Conservation (phyloP, 441 rosid species). For the Aleurites moluccanus region DNA sequence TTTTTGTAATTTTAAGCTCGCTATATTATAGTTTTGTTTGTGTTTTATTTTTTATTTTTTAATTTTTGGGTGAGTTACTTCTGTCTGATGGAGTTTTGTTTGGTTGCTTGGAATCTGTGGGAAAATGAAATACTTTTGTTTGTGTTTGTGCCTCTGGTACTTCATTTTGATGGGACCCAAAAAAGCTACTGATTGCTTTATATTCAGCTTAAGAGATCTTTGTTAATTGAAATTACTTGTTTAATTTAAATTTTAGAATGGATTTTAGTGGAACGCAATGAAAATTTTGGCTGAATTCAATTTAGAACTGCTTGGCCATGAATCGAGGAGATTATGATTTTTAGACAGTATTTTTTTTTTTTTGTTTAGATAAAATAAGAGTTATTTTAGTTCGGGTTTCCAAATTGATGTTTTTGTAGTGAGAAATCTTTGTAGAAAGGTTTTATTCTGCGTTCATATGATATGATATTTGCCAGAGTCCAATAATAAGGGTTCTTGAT, state of each 20-base stretch:
- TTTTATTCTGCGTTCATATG: neutral
- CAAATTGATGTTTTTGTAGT: neutral
- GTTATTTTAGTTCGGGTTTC: neutral
- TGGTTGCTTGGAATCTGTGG: slow-evolving; percentile 17
- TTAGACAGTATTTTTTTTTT: neutral
- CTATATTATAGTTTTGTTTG: no score
- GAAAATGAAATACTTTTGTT: neutral
- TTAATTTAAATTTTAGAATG: neutral
- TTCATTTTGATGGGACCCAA: neutral
- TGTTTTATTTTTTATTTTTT: neutral
- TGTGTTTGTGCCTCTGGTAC: neutral
- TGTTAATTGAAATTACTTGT: neutral
- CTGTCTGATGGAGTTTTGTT: slow-evolving; percentile 15
- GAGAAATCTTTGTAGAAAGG: neutral
- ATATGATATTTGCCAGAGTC: neutral
- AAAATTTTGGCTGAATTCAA: neutral
- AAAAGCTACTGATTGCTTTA: neutral
- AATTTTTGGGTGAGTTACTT: neutral
- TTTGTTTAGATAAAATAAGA: neutral
- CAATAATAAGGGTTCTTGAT: neutral
- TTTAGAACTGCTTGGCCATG: neutral
- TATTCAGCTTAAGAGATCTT: neutral
- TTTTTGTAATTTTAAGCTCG: neutral
- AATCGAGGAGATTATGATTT: neutral
- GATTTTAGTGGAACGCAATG: no score